Percentiles rank a stretch among this genome's conserved stretches.
Evolutionary conservation across 164 flowering plant genomes (phyloP).

Genomic region (Saururus chinensis): DNA sequence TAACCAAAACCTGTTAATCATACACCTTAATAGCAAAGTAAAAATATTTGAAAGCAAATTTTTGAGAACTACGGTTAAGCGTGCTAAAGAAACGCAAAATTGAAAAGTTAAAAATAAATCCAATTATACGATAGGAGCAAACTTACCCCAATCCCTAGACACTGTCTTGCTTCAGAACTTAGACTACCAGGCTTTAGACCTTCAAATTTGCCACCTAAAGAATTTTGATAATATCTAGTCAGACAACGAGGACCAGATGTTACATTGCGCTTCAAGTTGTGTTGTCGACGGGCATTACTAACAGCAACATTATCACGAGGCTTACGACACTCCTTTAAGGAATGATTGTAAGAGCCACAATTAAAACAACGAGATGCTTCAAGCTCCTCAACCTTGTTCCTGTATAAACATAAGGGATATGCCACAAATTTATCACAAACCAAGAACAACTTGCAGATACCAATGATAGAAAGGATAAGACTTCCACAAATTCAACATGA

Average conservation of each 20-base stretch:
- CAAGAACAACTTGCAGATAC: no score
- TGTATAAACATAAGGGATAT: conserved; percentile 1
- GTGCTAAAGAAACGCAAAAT: background rate
- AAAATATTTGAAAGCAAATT: no score
- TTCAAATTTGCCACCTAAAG: conserved; percentile 85
- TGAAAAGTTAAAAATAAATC: background rate
- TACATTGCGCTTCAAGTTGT: conserved; percentile 42
- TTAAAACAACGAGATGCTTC: conserved; percentile 87
- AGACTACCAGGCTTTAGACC: conserved; percentile 80
- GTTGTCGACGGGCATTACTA: conserved; percentile 72
- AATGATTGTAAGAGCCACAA: conserved; percentile 84
- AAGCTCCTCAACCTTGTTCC: conserved; percentile 41
- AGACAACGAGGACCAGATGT: conserved; percentile 38
- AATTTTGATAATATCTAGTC: conserved; percentile 69
- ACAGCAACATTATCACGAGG: conserved; percentile 87
- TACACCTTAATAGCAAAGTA: no score
- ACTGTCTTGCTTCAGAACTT: conserved; percentile 59
- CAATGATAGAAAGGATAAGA: no score
- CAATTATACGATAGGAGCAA: background rate
- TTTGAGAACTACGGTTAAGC: no score
- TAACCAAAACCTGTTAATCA: no score
- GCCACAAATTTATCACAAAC: background rate
- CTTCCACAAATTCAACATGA: background rate
- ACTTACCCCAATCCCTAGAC: conserved; percentile 81
- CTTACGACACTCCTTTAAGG: conserved; percentile 85